phyloP scores from a whole-genome alignment of 257 asterid genomes.

The Ballota nigra region DNA sequence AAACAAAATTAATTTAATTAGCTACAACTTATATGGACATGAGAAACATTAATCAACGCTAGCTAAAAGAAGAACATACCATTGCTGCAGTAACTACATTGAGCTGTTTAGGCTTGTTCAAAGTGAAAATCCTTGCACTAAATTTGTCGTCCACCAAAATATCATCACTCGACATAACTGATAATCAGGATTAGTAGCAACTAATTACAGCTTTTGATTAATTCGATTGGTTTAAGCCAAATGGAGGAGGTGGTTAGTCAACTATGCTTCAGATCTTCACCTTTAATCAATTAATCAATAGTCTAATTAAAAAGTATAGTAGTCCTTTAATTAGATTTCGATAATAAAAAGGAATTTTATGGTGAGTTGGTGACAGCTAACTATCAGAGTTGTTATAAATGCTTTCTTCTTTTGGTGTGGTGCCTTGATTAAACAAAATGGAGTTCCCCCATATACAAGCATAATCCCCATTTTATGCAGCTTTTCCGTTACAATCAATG shows the following conservation, averaged over 20 bases:
- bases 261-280: background rate
- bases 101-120: conserved; percentile 86
- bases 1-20: background rate
- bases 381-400: background rate
- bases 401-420: background rate
- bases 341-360: background rate
- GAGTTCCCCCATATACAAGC: background rate
- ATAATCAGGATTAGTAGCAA: background rate
- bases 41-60: background rate
- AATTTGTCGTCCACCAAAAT: conserved; percentile 57
- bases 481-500: too few relatives aligned
- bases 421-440: too few relatives aligned
- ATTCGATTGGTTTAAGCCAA: background rate
- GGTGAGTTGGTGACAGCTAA: background rate
- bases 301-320: background rate
- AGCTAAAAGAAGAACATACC: conserved; percentile 39
- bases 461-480: too few relatives aligned
- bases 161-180: conserved; percentile 20
- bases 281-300: background rate
- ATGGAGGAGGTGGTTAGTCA: background rate
- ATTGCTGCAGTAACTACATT: conserved; percentile 69
- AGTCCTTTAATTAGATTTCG: background rate
- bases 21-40: background rate
- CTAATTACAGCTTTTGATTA: background rate
- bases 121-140: conserved; percentile 42